A percentile compares a stretch with the other conserved stretches of the same genome.
phyloP scores from a whole-genome alignment of 148 eudicot genomes.

The Cornus florida region DNA sequence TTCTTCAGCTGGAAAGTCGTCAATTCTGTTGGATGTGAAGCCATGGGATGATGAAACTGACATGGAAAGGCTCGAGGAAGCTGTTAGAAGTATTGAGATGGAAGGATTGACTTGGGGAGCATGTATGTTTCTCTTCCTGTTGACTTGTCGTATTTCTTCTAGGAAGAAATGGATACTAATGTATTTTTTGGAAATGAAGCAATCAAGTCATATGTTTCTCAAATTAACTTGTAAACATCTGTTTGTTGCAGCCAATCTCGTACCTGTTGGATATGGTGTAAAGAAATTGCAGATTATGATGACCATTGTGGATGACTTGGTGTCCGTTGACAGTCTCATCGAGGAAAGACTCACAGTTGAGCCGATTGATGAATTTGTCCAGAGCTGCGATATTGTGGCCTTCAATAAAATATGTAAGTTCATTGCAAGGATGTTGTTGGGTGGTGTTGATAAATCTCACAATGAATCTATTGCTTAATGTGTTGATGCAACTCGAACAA shows the following conservation, averaged over 20 bases:
- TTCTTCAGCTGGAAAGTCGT: slow-evolving; percentile 62
- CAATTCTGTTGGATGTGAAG: slow-evolving; percentile 63
- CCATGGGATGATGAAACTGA: slow-evolving; percentile 84
- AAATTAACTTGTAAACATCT: background rate
- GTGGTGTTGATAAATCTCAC: background rate
- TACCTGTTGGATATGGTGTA: slow-evolving; percentile 71
- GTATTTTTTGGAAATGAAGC: background rate
- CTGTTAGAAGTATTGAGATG: slow-evolving; percentile 53
- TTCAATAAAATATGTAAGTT: slow-evolving; percentile 63
- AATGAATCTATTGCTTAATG: background rate
- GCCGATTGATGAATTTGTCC: too few species aligned
- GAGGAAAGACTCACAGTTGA: too few species aligned
- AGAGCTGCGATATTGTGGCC: too few species aligned
- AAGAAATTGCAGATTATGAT: too few species aligned
- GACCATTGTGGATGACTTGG: too few species aligned
- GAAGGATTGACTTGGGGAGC: slow-evolving; percentile 83
- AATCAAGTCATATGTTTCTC: background rate
- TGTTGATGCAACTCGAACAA: background rate
- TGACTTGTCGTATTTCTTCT: background rate
- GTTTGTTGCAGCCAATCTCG: slow-evolving; percentile 51
- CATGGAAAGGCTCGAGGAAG: slow-evolving; percentile 74
- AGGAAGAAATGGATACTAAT: background rate
- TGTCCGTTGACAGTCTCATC: too few species aligned
- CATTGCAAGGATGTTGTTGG: too few species aligned
- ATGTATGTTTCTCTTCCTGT: slow-evolving; percentile 35